Evolutionary conservation across 257 asterid species (phyloP).

Genomic region (Apocynum venetum): DNA sequence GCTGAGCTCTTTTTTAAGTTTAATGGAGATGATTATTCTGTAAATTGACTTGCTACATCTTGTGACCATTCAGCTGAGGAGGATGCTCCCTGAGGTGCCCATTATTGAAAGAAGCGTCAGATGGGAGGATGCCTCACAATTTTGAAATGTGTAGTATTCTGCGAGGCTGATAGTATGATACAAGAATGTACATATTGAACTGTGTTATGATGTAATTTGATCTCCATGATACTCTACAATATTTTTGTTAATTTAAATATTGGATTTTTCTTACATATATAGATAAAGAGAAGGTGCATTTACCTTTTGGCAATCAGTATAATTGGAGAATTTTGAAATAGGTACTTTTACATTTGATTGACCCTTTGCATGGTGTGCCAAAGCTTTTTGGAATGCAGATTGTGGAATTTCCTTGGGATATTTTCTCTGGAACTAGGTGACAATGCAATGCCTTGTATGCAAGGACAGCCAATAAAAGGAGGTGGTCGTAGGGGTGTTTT

Average conservation of each 20-base stretch:
- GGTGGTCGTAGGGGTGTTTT: too few relatives aligned
- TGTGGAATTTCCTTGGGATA: too few relatives aligned
- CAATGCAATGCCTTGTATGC: too few relatives aligned
- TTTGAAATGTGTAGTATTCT: background rate
- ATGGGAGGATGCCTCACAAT: too few relatives aligned
- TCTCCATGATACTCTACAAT: background rate
- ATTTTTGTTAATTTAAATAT: background rate
- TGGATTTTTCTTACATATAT: background rate
- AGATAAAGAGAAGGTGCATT: background rate
- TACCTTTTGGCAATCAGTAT: too few relatives aligned
- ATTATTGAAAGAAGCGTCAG: background rate
- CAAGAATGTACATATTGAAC: background rate
- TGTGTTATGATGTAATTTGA: background rate
- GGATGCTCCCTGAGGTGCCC: conserved; percentile 45
- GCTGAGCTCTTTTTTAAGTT: background rate
- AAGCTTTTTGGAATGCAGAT: too few relatives aligned
- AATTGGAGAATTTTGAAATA: too few relatives aligned
- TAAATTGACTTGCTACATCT: background rate
- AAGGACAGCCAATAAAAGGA: too few relatives aligned
- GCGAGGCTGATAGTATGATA: background rate
- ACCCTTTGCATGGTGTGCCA: too few relatives aligned
- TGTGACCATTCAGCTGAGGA: conserved; percentile 57
- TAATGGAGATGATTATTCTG: background rate
- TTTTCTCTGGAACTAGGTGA: too few relatives aligned
- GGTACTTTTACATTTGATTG: too few relatives aligned